phyloP scores from a whole-genome alignment of 371 early-diverging fungal genomes.

The Mortierella sp. region DNA sequence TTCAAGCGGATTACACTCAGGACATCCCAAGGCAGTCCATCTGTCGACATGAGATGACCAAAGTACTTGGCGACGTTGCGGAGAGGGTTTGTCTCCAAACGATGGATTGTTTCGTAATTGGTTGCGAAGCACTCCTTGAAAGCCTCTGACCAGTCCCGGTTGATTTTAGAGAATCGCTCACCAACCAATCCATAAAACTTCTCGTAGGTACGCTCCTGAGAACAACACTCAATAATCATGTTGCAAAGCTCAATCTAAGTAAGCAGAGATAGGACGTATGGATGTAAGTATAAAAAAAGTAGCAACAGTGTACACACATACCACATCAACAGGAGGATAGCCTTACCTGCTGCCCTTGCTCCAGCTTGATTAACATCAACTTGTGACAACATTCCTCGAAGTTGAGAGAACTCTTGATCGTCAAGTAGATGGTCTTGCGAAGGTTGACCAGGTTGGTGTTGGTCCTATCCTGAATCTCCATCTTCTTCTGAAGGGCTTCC shows the following conservation, averaged over 20 bases:
- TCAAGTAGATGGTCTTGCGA: constrained; percentile 94
- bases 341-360: constrained; percentile 84
- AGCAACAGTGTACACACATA: no score
- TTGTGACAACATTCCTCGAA: constrained; percentile 98
- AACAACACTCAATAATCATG: constrained; percentile 98
- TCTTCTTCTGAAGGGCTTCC: constrained; percentile 52
- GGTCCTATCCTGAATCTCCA: constrained; percentile 92
- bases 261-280: background rate
- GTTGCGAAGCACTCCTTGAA: constrained; percentile 88
- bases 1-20: constrained; percentile 86
- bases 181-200: constrained; percentile 95
- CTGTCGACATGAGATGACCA: constrained; percentile 90
- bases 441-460: constrained; percentile 91
- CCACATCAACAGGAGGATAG: no score
- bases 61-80: constrained; percentile 95
- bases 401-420: constrained; percentile 96
- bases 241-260: constrained; percentile 87
- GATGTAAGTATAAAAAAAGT: no score
- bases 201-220: constrained; percentile 95
- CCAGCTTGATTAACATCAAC: constrained; percentile 87
- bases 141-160: constrained; percentile 83
- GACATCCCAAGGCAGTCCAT: constrained; percentile 91
- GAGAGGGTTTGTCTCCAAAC: constrained; percentile 94
- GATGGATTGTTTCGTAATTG: constrained; percentile 92
- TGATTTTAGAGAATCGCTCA: constrained; percentile 94